Conservation (phyloP, 2,329 filamentous ascomycete genomes). For the Neonectria sp. region DNA sequence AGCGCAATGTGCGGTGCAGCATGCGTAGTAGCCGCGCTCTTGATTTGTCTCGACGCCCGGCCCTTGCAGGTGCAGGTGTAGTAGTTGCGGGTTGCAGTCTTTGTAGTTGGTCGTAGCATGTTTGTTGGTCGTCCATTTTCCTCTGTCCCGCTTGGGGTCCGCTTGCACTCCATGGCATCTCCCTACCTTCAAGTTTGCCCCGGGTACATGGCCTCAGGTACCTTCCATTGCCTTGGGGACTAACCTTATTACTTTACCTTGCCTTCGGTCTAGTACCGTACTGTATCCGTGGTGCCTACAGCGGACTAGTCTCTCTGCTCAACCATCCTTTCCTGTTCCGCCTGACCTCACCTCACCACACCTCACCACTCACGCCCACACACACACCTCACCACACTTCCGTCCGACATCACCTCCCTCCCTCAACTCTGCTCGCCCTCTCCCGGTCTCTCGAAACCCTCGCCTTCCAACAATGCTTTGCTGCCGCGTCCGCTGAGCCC, state of each 20-base stretch:
- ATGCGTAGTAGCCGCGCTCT: constrained; percentile 25
- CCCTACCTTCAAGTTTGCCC: too few relatives aligned
- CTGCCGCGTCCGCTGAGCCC: constrained; percentile 38
- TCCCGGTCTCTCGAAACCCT: neutral
- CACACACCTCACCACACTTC: constrained; percentile 5
- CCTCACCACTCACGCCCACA: constrained; percentile 12
- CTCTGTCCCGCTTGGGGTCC: too few relatives aligned
- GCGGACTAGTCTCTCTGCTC: neutral
- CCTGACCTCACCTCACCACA: constrained; percentile 35
- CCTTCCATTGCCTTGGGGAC: neutral
- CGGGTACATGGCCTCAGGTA: too few relatives aligned
- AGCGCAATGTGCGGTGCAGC: constrained; percentile 2
- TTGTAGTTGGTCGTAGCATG: neutral
- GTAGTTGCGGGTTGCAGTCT: constrained; percentile 7
- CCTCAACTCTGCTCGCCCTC: constrained; percentile 2
- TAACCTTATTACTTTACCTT: neutral
- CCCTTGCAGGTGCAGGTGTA: neutral
- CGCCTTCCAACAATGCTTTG: constrained; percentile 40
- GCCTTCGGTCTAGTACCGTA: neutral
- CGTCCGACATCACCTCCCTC: neutral
- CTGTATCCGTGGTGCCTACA: neutral
- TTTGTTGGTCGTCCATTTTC: too few relatives aligned
- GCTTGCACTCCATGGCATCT: too few relatives aligned
- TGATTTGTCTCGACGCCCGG: constrained; percentile 28
- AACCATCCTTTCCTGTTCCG: constrained; percentile 35